phyloP scores from a whole-genome alignment of 192 early-diverging fungal genomes.

The Podila verticillata region DNA sequence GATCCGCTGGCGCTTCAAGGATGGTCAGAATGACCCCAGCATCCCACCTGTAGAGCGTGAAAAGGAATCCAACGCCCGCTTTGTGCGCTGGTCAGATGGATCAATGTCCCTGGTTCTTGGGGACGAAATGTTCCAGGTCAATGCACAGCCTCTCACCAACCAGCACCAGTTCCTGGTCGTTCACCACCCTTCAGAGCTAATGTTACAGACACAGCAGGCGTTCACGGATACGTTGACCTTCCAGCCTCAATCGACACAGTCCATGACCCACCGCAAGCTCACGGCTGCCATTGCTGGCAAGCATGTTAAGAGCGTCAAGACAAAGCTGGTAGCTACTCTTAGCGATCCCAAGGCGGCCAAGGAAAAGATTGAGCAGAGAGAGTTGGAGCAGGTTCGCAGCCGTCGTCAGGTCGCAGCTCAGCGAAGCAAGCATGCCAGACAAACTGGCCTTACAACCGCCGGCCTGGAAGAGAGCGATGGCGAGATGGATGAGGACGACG shows the following conservation, averaged over 20 bases:
- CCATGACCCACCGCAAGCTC: conserved; percentile 71
- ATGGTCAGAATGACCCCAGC: conserved; percentile 40
- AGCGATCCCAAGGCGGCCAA: conserved; percentile 75
- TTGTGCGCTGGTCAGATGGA: conserved; percentile 85
- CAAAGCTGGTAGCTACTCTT: conserved; percentile 71
- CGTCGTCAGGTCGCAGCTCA: conserved; percentile 65
- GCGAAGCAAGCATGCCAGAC: conserved; percentile 59
- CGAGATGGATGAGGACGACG: conserved; percentile 56
- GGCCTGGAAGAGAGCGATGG: conserved; percentile 45
- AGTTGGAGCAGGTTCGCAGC: conserved; percentile 57
- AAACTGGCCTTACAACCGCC: conserved; percentile 33
- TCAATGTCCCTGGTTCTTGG: conserved; percentile 77
- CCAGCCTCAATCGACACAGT: conserved; percentile 66
- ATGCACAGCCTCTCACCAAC: conserved; percentile 56
- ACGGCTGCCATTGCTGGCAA: conserved; percentile 72
- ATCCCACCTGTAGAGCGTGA: conserved; percentile 39
- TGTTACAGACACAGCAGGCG: conserved; percentile 74
- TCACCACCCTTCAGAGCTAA: conserved; percentile 59
- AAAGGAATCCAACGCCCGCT: conserved; percentile 78
- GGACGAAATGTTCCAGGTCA: conserved; percentile 78
- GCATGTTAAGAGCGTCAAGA: conserved; percentile 70
- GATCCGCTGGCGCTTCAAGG: conserved; percentile 77
- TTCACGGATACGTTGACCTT: conserved; percentile 72
- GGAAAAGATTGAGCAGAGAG: conserved; percentile 64
- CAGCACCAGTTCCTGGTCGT: conserved; percentile 72